Evolutionary conservation across 2,329 filamentous ascomycete genomes (phyloP).

Genomic region (Xylariaceae sp.): DNA sequence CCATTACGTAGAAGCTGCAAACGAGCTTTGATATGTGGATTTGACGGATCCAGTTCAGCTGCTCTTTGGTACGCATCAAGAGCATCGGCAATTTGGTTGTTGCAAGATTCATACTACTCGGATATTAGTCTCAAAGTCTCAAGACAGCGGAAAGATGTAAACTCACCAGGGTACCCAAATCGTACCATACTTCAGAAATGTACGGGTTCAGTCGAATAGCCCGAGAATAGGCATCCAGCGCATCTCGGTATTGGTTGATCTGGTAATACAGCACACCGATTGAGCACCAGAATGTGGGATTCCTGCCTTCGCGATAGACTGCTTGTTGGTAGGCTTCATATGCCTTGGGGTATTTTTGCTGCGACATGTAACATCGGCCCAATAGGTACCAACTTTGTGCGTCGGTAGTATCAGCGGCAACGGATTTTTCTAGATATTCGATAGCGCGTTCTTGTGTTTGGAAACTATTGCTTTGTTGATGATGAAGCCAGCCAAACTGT

Average conservation of each 20-base stretch:
- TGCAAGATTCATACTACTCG: slow-evolving; percentile 88
- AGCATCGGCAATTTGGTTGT: slow-evolving; percentile 96
- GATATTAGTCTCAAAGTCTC: slow-evolving; percentile 30
- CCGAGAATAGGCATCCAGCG: slow-evolving; percentile 93
- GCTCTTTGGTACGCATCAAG: slow-evolving; percentile 93
- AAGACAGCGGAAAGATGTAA: slow-evolving; percentile 17
- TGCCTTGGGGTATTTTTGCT: slow-evolving; percentile 97
- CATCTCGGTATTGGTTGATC: slow-evolving; percentile 98
- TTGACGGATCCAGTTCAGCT: slow-evolving; percentile 87
- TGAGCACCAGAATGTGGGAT: slow-evolving; percentile 99
- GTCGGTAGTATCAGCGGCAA: slow-evolving; percentile 89
- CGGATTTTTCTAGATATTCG: slow-evolving; percentile 95
- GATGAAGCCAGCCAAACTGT: slow-evolving; percentile 95
- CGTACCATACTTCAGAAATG: slow-evolving; percentile 99
- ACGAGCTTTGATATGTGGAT: slow-evolving; percentile 94
- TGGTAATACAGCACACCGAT: slow-evolving; percentile 99
- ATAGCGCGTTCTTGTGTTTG: slow-evolving; percentile 93
- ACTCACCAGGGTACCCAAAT: slow-evolving; percentile 89
- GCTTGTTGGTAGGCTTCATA: slow-evolving; percentile 99
- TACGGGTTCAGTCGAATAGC: slow-evolving; percentile 96
- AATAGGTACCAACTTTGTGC: slow-evolving; percentile 99
- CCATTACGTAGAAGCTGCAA: slow-evolving; percentile 85
- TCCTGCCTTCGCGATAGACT: slow-evolving; percentile 94
- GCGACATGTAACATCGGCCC: slow-evolving; percentile 97
- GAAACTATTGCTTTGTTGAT: slow-evolving; percentile 91